A percentile compares a stretch with the other conserved stretches of the same genome.
phyloP scores from a whole-genome alignment of 352 stramenopile species.

The Pythium vanterpoolii region DNA sequence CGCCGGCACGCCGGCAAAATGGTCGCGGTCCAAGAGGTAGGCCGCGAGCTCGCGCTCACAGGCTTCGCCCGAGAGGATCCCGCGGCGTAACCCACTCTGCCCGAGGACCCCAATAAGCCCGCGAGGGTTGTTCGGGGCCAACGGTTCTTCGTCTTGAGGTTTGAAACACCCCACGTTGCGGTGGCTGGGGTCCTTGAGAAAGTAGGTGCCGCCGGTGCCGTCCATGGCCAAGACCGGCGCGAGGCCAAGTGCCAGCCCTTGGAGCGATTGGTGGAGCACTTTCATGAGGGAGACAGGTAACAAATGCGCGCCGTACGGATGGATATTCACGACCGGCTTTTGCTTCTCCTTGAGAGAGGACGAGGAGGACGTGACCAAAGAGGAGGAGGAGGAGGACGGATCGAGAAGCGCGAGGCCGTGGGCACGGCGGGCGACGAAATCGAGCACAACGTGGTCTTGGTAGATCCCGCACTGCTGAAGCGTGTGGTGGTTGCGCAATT shows the following conservation, averaged over 20 bases:
- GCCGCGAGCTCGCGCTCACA: slow-evolving; percentile 97
- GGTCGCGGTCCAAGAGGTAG: slow-evolving; percentile 93
- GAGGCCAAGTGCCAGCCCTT: slow-evolving; percentile 89
- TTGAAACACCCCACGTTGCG: slow-evolving; percentile 97
- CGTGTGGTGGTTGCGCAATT: slow-evolving; percentile 83
- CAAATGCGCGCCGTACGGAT: slow-evolving; percentile 73
- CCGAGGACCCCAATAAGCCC: slow-evolving; percentile 85
- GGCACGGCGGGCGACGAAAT: slow-evolving; percentile 67
- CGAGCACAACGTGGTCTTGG: slow-evolving; percentile 72
- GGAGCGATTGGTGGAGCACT: slow-evolving; percentile 80
- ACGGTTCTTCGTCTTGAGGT: slow-evolving; percentile 97
- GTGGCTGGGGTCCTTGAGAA: slow-evolving; percentile 93
- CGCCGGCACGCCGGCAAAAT: slow-evolving; percentile 81
- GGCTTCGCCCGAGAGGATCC: slow-evolving; percentile 94
- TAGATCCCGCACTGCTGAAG: slow-evolving; percentile 83
- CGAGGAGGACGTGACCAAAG: neutral
- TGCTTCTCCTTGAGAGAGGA: slow-evolving; percentile 18
- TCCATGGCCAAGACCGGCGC: slow-evolving; percentile 93
- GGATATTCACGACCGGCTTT: slow-evolving; percentile 67
- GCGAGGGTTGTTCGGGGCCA: slow-evolving; percentile 96
- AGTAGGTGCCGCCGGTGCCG: slow-evolving; percentile 97
- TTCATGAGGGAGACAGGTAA: slow-evolving; percentile 80
- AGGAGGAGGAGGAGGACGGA: neutral
- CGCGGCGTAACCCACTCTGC: slow-evolving; percentile 83
- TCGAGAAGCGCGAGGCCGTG: slow-evolving; percentile 57